Evolutionary conservation across 2,329 filamentous ascomycete genomes (phyloP).

Genomic region (Macrophomina pseudophaseolina): DNA sequence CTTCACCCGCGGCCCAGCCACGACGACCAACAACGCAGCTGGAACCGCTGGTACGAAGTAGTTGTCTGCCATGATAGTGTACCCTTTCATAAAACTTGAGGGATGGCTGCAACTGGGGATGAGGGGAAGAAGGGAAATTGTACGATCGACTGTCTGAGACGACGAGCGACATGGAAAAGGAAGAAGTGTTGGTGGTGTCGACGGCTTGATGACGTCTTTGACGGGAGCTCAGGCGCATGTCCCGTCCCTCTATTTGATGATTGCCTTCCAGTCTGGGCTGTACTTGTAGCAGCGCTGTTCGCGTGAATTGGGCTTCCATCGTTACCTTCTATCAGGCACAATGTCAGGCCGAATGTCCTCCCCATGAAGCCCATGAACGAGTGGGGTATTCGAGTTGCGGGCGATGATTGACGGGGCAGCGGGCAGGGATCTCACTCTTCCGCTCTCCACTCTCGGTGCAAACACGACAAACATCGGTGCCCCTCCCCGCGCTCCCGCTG

Average conservation of each 20-base stretch:
- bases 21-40: not conserved
- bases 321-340: too few species aligned
- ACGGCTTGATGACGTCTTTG: constrained; percentile 3
- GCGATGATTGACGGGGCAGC: too few species aligned
- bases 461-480: constrained; percentile 15
- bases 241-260: not conserved
- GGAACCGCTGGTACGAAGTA: constrained; percentile 3
- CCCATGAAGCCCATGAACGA: too few species aligned
- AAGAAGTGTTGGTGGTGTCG: constrained; percentile 2
- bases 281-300: not conserved
- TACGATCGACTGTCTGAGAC: not conserved
- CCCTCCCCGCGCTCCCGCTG: constrained; percentile 1
- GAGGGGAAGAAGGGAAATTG: not conserved
- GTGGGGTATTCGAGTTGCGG: too few species aligned
- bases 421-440: not conserved
- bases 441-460: not conserved
- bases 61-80: not conserved
- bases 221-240: not conserved
- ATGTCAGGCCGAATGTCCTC: too few species aligned
- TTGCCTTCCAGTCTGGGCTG: not conserved
- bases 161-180: not conserved
- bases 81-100: not conserved
- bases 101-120: not conserved
- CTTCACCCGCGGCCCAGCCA: constrained; percentile 16
- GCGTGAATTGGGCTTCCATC: not conserved